Evolutionary conservation across 2,329 filamentous ascomycete genomes (phyloP).

Genomic region (Talaromyces pinophilus): DNA sequence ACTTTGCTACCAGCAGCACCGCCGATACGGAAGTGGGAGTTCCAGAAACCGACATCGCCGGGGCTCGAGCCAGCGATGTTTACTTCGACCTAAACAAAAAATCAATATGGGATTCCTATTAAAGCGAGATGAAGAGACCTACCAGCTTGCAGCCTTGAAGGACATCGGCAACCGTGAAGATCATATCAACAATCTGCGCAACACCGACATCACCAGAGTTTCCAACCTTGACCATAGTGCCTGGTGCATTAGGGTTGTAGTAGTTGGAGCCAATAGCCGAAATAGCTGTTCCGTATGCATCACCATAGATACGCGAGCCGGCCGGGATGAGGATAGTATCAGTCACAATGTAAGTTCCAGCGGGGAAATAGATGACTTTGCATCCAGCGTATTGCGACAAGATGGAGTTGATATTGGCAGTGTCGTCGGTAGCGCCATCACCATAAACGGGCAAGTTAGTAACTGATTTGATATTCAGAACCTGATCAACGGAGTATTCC

Average conservation of each 20-base stretch:
- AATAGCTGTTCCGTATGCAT: slow-evolving; percentile 54
- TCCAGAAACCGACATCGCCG: slow-evolving; percentile 56
- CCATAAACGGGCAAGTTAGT: slow-evolving; percentile 43
- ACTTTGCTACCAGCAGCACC: slow-evolving; percentile 48
- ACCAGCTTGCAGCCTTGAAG: slow-evolving; percentile 47
- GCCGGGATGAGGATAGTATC: slow-evolving; percentile 51
- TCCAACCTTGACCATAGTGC: slow-evolving; percentile 56
- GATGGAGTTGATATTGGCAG: slow-evolving; percentile 38
- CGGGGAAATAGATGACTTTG: slow-evolving; percentile 38
- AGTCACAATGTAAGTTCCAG: slow-evolving; percentile 45
- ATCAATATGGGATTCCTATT: not conserved
- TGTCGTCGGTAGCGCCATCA: slow-evolving; percentile 47
- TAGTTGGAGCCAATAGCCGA: slow-evolving; percentile 53
- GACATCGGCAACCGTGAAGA: slow-evolving; percentile 53
- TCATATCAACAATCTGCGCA: slow-evolving; percentile 56
- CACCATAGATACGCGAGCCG: slow-evolving; percentile 56
- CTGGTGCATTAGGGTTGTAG: slow-evolving; percentile 46
- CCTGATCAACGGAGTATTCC: slow-evolving; percentile 42
- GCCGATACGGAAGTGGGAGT: slow-evolving; percentile 50
- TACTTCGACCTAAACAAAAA: slow-evolving; percentile 44
- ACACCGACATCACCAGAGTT: slow-evolving; percentile 52
- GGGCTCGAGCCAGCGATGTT: slow-evolving; percentile 52
- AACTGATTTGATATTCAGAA: slow-evolving; percentile 53
- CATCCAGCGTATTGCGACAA: slow-evolving; percentile 34
- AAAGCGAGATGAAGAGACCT: not conserved